Percentiles rank a stretch among this genome's conserved stretches.
Conservation (phyloP, 495 filamentous ascomycete genomes). For the Neurospora sp. region DNA sequence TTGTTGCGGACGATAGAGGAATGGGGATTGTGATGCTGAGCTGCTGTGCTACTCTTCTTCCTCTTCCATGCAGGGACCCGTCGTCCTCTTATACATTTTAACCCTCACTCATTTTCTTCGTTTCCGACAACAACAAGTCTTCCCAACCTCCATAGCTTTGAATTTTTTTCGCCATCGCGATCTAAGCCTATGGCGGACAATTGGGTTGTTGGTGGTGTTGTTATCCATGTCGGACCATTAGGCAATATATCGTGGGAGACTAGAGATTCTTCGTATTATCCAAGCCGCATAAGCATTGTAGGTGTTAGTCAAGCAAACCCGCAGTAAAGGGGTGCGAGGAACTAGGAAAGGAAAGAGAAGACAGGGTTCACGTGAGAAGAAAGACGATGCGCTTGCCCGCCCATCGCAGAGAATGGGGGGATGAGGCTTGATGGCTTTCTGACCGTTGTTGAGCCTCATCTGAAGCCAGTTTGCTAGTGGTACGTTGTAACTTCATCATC, state of each 20-base stretch:
- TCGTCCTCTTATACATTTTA: not conserved
- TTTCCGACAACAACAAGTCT: not conserved
- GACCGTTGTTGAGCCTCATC: not conserved
- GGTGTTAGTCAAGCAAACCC: not conserved
- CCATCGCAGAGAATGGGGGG: not conserved
- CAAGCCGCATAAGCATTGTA: not conserved
- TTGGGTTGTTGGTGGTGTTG: not conserved
- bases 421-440: not conserved
- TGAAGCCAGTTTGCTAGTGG: not conserved
- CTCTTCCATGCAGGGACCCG: not conserved
- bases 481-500: not conserved
- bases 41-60: not conserved
- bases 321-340: not conserved
- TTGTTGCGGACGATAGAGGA: not conserved
- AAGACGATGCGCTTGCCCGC: not conserved
- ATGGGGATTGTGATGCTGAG: not conserved
- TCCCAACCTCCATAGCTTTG: not conserved
- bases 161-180: not conserved
- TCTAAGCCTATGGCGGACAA: not conserved
- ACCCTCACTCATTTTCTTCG: not conserved
- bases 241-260: not conserved
- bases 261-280: not conserved
- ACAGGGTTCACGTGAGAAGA: not conserved
- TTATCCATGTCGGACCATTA: not conserved
- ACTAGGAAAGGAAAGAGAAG: not conserved